Base-by-base conservation (phyloP, 352 stramenopile genomes). In the Globisporangium recalcitrans region DNA sequence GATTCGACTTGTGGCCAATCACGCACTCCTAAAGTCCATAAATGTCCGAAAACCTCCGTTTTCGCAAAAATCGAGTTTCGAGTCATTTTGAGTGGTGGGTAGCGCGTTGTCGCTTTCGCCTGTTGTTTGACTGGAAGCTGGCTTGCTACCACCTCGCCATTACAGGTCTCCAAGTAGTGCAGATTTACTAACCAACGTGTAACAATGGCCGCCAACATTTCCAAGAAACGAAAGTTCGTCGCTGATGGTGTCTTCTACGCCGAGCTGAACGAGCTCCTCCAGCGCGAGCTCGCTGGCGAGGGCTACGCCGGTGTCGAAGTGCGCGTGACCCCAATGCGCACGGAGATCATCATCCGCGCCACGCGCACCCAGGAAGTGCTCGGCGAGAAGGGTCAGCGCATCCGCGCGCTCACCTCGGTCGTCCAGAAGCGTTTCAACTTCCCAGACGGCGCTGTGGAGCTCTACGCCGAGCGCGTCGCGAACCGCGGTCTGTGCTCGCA, bases 211-310 rank as follows among this genome's bases (percentile, higher is more conserved):
- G 71, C 78, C 66, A 96, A 93, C 72, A 98, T 99, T 76, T 98
- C 93, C 54, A 98, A 98, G 91, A 99, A 99, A 90, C 92, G 96
- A 73, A 99, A 99, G 88, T 99, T 99, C 83, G 91, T 99, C 62
- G 97, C 97, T 52, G 97, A 99, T 78, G 98, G 98, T 87, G 96
- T 99, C 52, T 99, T 99, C 91, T 99, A 99, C 87, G 96, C 97
- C 72, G 98, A 99, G 80, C 85, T 99, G 24, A 99, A 99, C 85
- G 97, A 99, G 84, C 87, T 99, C 58, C 87, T 99, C 60, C 97
- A 96, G 72, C 84, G 96, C 36, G 97, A 99, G 80, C 88, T 99
- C 51, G 97, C 96, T 65, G 96, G 98, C 76, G 96, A 98, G 65
- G 97, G 97, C 66, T 99, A 99, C 87, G 93, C 96, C 54, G 97